Evolutionary conservation across 805 yeast species (phyloP).

Genomic region (Sugiyamaella qingdaonensis): DNA sequence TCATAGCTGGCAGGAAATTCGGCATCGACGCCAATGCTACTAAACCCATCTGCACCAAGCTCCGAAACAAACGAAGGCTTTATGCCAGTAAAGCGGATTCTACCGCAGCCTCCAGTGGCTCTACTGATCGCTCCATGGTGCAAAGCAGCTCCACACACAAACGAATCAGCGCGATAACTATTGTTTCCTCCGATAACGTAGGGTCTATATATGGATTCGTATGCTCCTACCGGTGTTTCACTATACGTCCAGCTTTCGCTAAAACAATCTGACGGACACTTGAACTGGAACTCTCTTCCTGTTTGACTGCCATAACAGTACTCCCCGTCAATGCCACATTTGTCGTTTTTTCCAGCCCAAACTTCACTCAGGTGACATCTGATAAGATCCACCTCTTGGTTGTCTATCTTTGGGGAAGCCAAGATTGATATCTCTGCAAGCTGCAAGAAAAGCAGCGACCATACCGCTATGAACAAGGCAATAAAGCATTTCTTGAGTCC

Average conservation of each 20-base stretch:
- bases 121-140: slow-evolving; percentile 81
- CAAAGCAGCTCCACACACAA: slow-evolving; percentile 82
- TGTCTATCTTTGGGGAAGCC: slow-evolving; percentile 22
- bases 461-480: slow-evolving; percentile 16
- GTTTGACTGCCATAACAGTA: slow-evolving; percentile 43
- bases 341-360: slow-evolving; percentile 74
- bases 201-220: slow-evolving; percentile 63
- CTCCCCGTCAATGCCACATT: slow-evolving; percentile 71
- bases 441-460: slow-evolving; percentile 19
- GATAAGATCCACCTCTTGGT: slow-evolving; percentile 19
- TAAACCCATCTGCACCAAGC: slow-evolving; percentile 52
- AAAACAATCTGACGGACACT: slow-evolving; percentile 89
- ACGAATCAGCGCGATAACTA: slow-evolving; percentile 78
- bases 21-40: slow-evolving; percentile 54
- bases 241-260: slow-evolving; percentile 72
- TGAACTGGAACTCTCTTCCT: slow-evolving; percentile 47
- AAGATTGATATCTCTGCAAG: slow-evolving; percentile 23
- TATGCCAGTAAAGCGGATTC: slow-evolving; percentile 53
- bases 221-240: slow-evolving; percentile 66
- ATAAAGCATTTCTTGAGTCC: slow-evolving; percentile 1
- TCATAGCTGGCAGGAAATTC: slow-evolving; percentile 71
- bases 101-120: slow-evolving; percentile 72
- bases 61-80: slow-evolving; percentile 45
- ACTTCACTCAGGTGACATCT: slow-evolving; percentile 29
- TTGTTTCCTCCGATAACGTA: slow-evolving; percentile 76